Base-by-base conservation (phyloP, 2,329 filamentous ascomycete genomes). In the Neophaeococcomyces mojaviensis region DNA sequence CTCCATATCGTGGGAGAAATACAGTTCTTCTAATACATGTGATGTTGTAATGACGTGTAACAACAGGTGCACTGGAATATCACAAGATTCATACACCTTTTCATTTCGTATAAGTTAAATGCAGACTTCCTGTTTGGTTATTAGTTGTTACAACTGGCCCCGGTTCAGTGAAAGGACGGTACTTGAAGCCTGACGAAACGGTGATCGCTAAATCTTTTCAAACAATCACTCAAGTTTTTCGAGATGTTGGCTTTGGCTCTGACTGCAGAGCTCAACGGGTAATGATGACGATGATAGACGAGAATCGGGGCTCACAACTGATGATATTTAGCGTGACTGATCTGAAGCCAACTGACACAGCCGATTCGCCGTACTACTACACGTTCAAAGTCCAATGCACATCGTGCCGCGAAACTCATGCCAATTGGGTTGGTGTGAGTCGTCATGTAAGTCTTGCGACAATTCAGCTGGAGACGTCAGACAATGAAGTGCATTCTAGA, bases 301-400 rank as follows among this genome's bases (percentile, higher is more conserved):
- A 16, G 12, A 39, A 20, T n/a, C n/a, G n/a, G n/a, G 26, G 10
- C n/a, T 15, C 24, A 26, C n/a, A 31, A 13, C 24, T 28, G 36
- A 48, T 47, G 39, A 35, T 42, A 15, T 34, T 49, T 59, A 97
- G 92, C 37, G 88, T 98, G 49, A 96, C 88, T 49, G 85, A 92
- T 60, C 80, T 98, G 56, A 82, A 82, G 47, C 92, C 92, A 6
- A 74, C 82, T 56, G 92, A 98, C 65, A 88, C 82, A 5, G 72
- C 82, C 57, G 86, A 86, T 15, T 78, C 77, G 49, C 87, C 88
- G 3, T 98, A 96, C 71, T 94, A 84, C 77, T 98, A 95, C 71
- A 96, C 87, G 41, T 97, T 98, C 78, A 92, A 86, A 63, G 90
- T 98, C 30, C 87, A 96, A 72, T 98, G 92, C 69, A 96, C 88